Percentiles rank a stretch among this genome's conserved stretches.
Conservation (phyloP, 2,329 filamentous ascomycete species). For the Penicillium sp. region DNA sequence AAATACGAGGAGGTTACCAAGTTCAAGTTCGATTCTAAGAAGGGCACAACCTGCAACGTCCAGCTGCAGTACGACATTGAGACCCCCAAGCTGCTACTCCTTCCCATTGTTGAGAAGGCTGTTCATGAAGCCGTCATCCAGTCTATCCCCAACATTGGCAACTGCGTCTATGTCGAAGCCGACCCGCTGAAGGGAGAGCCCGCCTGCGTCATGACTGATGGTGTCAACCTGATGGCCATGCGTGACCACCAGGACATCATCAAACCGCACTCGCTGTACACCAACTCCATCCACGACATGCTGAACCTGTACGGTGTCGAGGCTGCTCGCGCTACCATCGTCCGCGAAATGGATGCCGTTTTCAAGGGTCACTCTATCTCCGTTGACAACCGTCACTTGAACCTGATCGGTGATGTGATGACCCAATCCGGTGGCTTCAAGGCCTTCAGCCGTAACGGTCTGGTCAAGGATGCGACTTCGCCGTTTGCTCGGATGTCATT, state of each 20-base stretch:
- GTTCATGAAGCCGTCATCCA: conserved; percentile 77
- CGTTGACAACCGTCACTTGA: conserved; percentile 87
- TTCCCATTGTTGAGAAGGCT: conserved; percentile 79
- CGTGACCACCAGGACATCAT: conserved; percentile 80
- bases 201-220: conserved; percentile 64
- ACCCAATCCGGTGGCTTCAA: conserved; percentile 86
- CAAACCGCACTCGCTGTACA: conserved; percentile 78
- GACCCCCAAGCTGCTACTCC: conserved; percentile 86
- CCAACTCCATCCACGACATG: conserved; percentile 87
- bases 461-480: conserved; percentile 71
- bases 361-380: conserved; percentile 88
- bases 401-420: conserved; percentile 96
- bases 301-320: conserved; percentile 86
- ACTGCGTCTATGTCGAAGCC: conserved; percentile 64
- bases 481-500: conserved; percentile 99
- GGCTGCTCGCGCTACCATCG: conserved; percentile 80
- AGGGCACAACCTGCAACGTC: conserved; percentile 71
- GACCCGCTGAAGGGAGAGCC: conserved; percentile 49
- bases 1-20: conserved; percentile 62
- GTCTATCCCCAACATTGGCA: conserved; percentile 70
- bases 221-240: conserved; percentile 86
- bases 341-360: conserved; percentile 76
- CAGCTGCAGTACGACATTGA: conserved; percentile 74
- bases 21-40: conserved; percentile 73
- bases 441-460: conserved; percentile 85